These are phyloP conservation scores for Porpolomopsis calyptriformis DNA, from an alignment of 768 basidiomycete species.

Conservation along the genomic window DNA sequence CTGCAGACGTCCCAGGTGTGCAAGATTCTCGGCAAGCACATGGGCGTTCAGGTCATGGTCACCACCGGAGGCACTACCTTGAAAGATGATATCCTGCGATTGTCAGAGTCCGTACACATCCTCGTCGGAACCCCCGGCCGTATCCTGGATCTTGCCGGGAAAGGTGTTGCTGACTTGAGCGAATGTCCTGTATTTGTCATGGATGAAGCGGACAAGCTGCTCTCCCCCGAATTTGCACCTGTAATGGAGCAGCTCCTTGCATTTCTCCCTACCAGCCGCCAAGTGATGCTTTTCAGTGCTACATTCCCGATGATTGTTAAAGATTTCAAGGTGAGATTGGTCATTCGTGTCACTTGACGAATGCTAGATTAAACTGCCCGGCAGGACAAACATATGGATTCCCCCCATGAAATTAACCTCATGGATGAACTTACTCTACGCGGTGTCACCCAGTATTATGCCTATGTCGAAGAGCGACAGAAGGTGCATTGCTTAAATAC, in stretches of 20 bases:
- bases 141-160: conserved; percentile 89
- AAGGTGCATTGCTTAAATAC: conserved; percentile 99
- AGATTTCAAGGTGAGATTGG: conserved; percentile 76
- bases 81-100: conserved; percentile 92
- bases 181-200: conserved; percentile 96
- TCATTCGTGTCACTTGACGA: conserved; percentile 6
- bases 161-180: conserved; percentile 86
- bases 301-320: conserved; percentile 99
- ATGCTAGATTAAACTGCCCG: conserved; percentile 6
- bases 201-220: conserved; percentile 98
- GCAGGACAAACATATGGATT: conserved; percentile 92
- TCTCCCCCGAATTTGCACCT: conserved; percentile 94
- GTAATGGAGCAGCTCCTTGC: conserved; percentile 94
- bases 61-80: conserved; percentile 97
- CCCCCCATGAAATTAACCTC: conserved; percentile 96
- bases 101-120: conserved; percentile 85
- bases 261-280: conserved; percentile 74
- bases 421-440: conserved; percentile 99
- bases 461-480: conserved; percentile 97
- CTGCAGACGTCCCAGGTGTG: conserved; percentile 98
- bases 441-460: conserved; percentile 99
- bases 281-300: conserved; percentile 99
- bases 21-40: conserved; percentile 93
- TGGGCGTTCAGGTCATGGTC: conserved; percentile 96
- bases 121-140: conserved; percentile 96